Base-by-base conservation (phyloP, 805 yeast species). In the Zygosaccharomyces siamensis region DNA sequence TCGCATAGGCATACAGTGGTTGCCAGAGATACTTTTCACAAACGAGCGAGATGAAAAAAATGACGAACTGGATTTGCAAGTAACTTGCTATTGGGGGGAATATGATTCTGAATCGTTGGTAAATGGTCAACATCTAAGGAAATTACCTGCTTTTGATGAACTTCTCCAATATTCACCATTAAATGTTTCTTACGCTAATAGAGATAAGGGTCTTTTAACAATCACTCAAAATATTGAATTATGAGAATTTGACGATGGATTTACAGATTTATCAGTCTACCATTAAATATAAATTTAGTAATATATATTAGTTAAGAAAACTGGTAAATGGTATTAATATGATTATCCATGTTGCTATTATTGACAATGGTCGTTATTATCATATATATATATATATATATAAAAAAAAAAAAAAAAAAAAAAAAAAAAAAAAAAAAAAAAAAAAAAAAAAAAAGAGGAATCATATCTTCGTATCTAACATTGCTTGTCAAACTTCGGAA, bases 21-120 rank as follows among this genome's bases (percentile, higher is more conserved):
- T 84, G 30, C 95, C 95, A 4, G 75, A 74, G 46, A 69, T 77
- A 57, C 68, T 76, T 11, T 14, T 52, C 7, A 68, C 62, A 33
- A 70, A 66, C 20, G 65, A 57, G 26, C 65, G 55, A 7, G 64
- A 62, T 26, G 63, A 52, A 26, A 66, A 66, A 8, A 46, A 49
- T 3, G 69, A 70, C 44, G 62, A 69, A 48, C 65, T 88, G 43
- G 83, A 81, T 7, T 74, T 89, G 1, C 64, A 70, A 6, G 74
- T 89, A 7, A 72, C 77, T 21, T 89, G 97, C 62, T 80, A 71
- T 59, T 89, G 92, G 90, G 86, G 88, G 7, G 95, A 89, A 55
- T 79, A 80, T 62, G 81, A 80, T 31, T 64, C 67, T 10, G 77
- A 63, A 43, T 61, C 66, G 21, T 60, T 69, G 6, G 64, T 67